Evolutionary conservation across 495 filamentous ascomycete species (phyloP), one percentile per base, ranked within the genome.

Genomic region (Neohortaea acidophila): DNA sequence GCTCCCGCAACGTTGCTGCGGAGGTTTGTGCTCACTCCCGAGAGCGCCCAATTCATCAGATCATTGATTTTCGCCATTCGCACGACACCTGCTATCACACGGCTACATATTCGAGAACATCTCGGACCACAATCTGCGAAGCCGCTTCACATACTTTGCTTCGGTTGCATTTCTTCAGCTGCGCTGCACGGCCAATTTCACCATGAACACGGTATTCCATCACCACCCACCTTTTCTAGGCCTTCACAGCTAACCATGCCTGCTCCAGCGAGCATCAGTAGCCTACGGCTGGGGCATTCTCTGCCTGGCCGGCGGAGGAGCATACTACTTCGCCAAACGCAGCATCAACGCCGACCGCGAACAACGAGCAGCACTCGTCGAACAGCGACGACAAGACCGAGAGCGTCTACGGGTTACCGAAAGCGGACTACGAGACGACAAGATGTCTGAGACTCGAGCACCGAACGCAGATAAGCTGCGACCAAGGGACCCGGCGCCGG

Each of bases 241-340:
- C 21, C 9, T 13, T 28, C n/a, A 28, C 14, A n/a, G 20, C 21
- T 22, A 22, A 27, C 15, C 20, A 4, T n/a, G 15, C 33, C 11
- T 41, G 25, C 34, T 22, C n/a, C 21, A 51, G 48, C 37, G 43
- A 38, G 13, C 41, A 26, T 54, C 51, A 24, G 51, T 54, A 51
- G 28, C 36, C 48, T 62, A 59, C 51, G 87, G 87, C 48, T 93
- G 81, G 87, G 85, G 80, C 36, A 59, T 76, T 43, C 77, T 96
- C 38, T 83, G 81, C 48, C 59, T 82, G 51, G 79, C 81, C 40
- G 89, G 86, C 53, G 89, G 82, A 53, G 86, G 72, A 37, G 84
- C 89, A 45, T 97, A 97, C 69, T 83, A 83, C 64, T 94, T 93
- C 59, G 91, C 89, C 38, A 97, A 97, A 67, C 68, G 75, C 48